These are phyloP conservation scores for Trichosporon faecale DNA, from an alignment of 1,284 basidiomycete genomes.

Conservation along the genomic window DNA sequence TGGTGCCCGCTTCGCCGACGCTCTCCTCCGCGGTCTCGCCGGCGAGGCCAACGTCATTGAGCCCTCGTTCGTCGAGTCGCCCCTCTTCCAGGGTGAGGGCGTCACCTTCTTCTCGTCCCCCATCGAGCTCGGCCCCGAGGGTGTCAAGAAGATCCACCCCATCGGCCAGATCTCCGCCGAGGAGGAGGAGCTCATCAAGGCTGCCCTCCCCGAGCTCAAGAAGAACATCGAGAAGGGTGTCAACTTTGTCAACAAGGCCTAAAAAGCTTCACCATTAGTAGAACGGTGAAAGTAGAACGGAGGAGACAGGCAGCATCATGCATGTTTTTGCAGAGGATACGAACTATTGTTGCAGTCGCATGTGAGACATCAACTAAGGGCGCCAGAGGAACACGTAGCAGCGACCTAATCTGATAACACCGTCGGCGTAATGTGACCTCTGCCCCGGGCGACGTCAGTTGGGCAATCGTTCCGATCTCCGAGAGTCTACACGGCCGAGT, in stretches of 20 bases:
- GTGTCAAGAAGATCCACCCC: slow-evolving; percentile 84
- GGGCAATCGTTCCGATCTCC: neutral
- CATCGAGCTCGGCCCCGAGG: slow-evolving; percentile 77
- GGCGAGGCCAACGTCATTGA: slow-evolving; percentile 83
- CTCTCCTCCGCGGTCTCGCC: slow-evolving; percentile 76
- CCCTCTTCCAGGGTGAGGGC: slow-evolving; percentile 70
- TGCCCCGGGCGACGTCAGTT: neutral
- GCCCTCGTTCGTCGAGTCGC: slow-evolving; percentile 80
- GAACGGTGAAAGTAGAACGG: neutral
- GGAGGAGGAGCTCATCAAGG: slow-evolving; percentile 82
- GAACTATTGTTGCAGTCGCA: neutral
- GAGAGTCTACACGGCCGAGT: neutral
- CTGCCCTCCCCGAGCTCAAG: slow-evolving; percentile 85
- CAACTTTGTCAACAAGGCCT: slow-evolving; percentile 60
- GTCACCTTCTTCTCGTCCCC: slow-evolving; percentile 80
- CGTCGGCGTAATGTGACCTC: neutral
- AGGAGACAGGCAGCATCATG: slow-evolving; percentile 6
- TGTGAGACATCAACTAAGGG: neutral
- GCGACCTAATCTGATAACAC: neutral
- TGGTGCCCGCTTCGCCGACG: slow-evolving; percentile 76
- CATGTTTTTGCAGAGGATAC: slow-evolving; percentile 11
- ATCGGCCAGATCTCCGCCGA: slow-evolving; percentile 70
- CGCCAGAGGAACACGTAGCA: neutral
- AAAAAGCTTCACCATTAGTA: slow-evolving; percentile 4
- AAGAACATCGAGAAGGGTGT: slow-evolving; percentile 97